Conservation (phyloP, 164 flowering plant genomes). For the Macadamia tetraphylla region DNA sequence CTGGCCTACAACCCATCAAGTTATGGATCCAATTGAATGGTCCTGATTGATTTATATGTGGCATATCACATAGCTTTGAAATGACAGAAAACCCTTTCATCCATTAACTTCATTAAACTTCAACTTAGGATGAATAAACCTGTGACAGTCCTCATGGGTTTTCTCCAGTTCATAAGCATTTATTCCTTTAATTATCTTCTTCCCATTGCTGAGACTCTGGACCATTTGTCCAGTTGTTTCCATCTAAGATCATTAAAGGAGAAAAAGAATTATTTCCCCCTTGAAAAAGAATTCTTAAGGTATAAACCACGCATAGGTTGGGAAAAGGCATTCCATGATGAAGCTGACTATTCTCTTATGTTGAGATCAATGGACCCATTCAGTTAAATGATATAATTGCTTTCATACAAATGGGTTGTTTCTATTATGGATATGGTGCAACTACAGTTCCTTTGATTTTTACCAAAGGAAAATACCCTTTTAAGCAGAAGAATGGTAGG, state of each 20-base stretch:
- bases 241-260: constrained; percentile 4
- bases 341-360: not conserved
- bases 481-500: not conserved
- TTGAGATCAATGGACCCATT: no score
- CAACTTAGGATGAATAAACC: constrained; percentile 12
- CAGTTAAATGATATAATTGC: no score
- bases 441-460: no score
- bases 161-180: not conserved
- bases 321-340: not conserved
- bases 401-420: no score
- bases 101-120: not conserved
- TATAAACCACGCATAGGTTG: not conserved
- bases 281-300: not conserved
- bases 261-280: not conserved
- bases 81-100: not conserved
- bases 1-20: not conserved
- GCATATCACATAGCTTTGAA: no score
- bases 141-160: constrained; percentile 12
- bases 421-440: no score
- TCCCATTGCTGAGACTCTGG: constrained; percentile 20
- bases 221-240: constrained; percentile 31
- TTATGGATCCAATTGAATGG: not conserved
- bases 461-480: no score
- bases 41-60: not conserved
- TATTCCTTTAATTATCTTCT: constrained; percentile 14